Percentiles rank a stretch among this genome's conserved stretches.
Conservation (phyloP, 176 grass and related monocot genomes). For the Pharus latifolius region DNA sequence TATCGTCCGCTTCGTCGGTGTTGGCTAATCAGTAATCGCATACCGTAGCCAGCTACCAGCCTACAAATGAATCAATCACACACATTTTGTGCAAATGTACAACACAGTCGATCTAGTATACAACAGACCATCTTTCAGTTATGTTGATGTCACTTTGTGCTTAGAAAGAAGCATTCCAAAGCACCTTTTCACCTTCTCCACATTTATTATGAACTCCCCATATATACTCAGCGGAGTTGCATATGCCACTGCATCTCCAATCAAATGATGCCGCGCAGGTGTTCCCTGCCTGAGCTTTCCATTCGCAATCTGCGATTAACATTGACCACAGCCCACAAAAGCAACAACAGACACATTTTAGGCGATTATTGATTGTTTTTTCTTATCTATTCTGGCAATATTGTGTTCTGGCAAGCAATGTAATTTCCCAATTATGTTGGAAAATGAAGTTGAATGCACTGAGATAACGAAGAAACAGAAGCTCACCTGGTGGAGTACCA, state of each 20-base stretch:
- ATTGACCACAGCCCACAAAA: neutral
- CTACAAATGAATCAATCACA: conserved; percentile 16
- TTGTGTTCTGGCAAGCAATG: neutral
- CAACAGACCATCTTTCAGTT: neutral
- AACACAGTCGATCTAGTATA: neutral
- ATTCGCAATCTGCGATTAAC: conserved; percentile 61
- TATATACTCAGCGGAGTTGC: conserved; percentile 69
- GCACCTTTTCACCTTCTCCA: conserved; percentile 40
- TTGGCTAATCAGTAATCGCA: neutral
- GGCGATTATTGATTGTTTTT: neutral
- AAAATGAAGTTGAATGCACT: neutral
- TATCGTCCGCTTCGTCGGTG: neutral
- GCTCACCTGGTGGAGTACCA: conserved; percentile 66
- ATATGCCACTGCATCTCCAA: conserved; percentile 89
- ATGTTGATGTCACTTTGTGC: neutral
- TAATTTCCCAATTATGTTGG: neutral
- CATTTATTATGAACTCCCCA: conserved; percentile 67
- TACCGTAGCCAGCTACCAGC: neutral
- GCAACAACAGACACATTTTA: neutral
- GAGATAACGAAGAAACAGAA: neutral
- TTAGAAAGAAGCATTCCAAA: conserved; percentile 50
- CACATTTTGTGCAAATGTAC: conserved; percentile 24
- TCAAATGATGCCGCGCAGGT: conserved; percentile 73
- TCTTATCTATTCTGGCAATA: neutral
- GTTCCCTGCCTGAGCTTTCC: conserved; percentile 79